A percentile compares a stretch with the other conserved stretches of the same genome.
These are phyloP conservation scores for Euclidium syriacum DNA, from an alignment of 345 rosid species.

Conservation along the genomic window DNA sequence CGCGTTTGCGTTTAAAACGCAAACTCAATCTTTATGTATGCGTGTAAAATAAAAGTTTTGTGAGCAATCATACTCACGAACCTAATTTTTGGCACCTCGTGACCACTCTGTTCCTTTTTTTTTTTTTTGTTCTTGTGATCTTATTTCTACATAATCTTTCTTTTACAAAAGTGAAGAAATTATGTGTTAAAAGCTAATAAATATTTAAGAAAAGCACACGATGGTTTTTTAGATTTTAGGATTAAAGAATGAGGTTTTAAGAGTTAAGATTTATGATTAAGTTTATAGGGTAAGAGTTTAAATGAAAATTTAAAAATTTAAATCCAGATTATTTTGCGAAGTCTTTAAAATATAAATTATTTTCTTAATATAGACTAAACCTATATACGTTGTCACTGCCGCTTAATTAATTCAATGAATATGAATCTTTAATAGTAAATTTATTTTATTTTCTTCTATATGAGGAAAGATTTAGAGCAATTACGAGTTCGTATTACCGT, in stretches of 20 bases:
- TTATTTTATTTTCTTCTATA: not conserved
- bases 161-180: not conserved
- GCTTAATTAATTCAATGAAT: too few relatives aligned
- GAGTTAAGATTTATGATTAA: too few relatives aligned
- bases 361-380: too few relatives aligned
- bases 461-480: conserved; percentile 70
- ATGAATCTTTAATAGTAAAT: not conserved
- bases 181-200: not conserved
- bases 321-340: too few relatives aligned
- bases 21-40: not conserved
- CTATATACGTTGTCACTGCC: too few relatives aligned
- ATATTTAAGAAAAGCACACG: not conserved
- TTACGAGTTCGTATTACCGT: conserved; percentile 83
- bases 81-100: conserved; percentile 16
- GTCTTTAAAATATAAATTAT: too few relatives aligned
- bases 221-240: too few relatives aligned
- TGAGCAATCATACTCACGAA: conserved; percentile 4
- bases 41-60: conserved; percentile 3
- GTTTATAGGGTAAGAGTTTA: too few relatives aligned
- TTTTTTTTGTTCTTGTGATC: not conserved
- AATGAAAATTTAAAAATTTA: too few relatives aligned
- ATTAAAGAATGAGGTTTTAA: too few relatives aligned
- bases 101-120: conserved; percentile 15
- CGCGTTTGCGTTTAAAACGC: conserved; percentile 9
- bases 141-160: not conserved